phyloP scores from a whole-genome alignment of 2,329 filamentous ascomycete genomes.

The Monosporascus ibericus region DNA sequence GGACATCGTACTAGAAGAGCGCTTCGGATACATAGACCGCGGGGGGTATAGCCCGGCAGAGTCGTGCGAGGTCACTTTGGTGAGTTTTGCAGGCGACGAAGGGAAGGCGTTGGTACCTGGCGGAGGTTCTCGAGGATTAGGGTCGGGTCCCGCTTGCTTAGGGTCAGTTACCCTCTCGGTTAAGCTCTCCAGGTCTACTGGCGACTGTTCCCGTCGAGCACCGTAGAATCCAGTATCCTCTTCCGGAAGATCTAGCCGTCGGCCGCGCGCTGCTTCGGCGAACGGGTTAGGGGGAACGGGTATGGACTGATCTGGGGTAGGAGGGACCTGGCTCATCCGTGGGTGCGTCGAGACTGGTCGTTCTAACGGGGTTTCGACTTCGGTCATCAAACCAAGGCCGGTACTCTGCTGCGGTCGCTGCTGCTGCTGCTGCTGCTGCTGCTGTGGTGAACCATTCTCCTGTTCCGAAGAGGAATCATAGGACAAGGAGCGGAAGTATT shows the following conservation, averaged over 20 bases:
- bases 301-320: constrained; percentile 41
- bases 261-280: constrained; percentile 34
- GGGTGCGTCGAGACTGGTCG: constrained; percentile 72
- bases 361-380: constrained; percentile 48
- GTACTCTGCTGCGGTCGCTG: constrained; percentile 31
- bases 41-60: constrained; percentile 47
- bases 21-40: constrained; percentile 41
- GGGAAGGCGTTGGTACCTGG: constrained; percentile 26
- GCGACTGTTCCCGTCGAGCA: constrained; percentile 52
- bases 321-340: constrained; percentile 59
- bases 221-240: constrained; percentile 42
- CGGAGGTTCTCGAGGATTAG: constrained; percentile 29
- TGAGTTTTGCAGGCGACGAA: constrained; percentile 38
- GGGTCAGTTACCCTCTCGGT: constrained; percentile 13
- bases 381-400: constrained; percentile 44
- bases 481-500: constrained; percentile 73
- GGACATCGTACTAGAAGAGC: constrained; percentile 56
- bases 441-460: constrained; percentile 13
- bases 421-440: constrained; percentile 28
- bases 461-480: constrained; percentile 52
- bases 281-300: constrained; percentile 39
- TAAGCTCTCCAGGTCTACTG: constrained; percentile 41
- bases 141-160: constrained; percentile 25
- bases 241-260: constrained; percentile 32
- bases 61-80: constrained; percentile 41